Evolutionary conservation across 2,329 filamentous ascomycete species (phyloP), one percentile per base, ranked within the genome.

Genomic region (Fonsecaea erecta): DNA sequence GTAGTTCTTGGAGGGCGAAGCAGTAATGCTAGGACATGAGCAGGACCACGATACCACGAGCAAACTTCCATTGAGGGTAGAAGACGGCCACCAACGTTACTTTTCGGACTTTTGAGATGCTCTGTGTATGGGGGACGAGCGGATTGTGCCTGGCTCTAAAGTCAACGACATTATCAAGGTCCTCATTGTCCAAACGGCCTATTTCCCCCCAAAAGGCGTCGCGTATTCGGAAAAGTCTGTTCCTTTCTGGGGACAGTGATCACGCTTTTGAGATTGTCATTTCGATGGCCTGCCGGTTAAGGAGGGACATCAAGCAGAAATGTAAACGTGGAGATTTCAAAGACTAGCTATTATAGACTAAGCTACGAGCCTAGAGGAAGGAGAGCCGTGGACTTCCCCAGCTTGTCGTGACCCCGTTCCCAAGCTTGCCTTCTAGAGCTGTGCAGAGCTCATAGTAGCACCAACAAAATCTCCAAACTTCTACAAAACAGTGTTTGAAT

Each of bases 1-100:
- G 62, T 64, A 26, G 55, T 63, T 4, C 77, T 74, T n/a, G 68
- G 61, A n/a, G 63, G 61, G 35, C 34, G 37, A 16, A 57, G 24
- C 32, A 35, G 35, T 14, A 48, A 28, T 28, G 54, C 34, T 14
- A 43, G 60, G 35, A 28, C 43, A 59, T 59, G 54, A 65, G 54
- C 14, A 26, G 28, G 43, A 18, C 14, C 32, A 16, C 51, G 8
- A 46, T 30, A 16, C 11, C n/a, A 8, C 6, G 24, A 43, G 40
- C 34, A 8, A 30, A 24, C 32, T 21, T 21, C 11, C 18, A 4
- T 34, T 18, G 0, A 32, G 4, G 28, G n/a, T 18, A 21, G 12
- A 30, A 6, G 28, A 53, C 14, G 2, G 2, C 21, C 26, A 53
- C 16, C 14, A 30, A 26, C 3, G 28, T n/a, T 52, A 16, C 24